A percentile compares a stretch with the other conserved stretches of the same genome.
Conservation (phyloP, 1,284 basidiomycete species). For the Ceratobasidium sp. region DNA sequence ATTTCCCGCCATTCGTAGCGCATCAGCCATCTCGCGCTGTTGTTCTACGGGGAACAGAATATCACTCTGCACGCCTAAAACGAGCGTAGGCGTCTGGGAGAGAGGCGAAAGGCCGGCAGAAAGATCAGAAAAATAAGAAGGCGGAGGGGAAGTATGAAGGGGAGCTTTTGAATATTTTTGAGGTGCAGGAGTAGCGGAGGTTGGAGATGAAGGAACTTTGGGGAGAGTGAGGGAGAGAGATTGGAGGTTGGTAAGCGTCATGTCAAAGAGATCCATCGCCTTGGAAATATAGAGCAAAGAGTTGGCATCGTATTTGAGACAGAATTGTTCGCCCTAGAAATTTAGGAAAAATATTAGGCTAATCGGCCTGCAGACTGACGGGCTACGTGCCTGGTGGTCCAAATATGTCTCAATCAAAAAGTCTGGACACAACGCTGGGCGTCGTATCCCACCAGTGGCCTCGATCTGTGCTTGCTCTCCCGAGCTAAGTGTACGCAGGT, state of each 20-base stretch:
- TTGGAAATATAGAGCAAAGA: conserved; percentile 98
- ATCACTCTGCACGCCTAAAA: conserved; percentile 96
- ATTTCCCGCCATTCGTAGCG: conserved; percentile 89
- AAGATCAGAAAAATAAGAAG: conserved; percentile 82
- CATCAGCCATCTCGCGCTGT: conserved; percentile 94
- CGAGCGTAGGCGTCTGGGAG: conserved; percentile 79
- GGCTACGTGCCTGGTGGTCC: conserved; percentile 81
- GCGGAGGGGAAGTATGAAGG: conserved; percentile 66
- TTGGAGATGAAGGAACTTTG: conserved; percentile 52
- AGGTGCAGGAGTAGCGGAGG: conserved; percentile 51
- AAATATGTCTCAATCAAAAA: conserved; percentile 99
- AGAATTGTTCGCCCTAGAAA: conserved; percentile 88
- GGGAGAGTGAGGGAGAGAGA: conserved; percentile 65
- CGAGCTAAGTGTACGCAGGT: conserved; percentile 60
- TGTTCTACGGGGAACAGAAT: conserved; percentile 98
- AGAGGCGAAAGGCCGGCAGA: conserved; percentile 86
- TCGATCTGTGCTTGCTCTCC: conserved; percentile 53
- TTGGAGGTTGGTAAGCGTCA: conserved; percentile 82
- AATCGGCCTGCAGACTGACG: neutral
- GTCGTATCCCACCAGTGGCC: conserved; percentile 56
- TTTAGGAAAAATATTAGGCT: neutral
- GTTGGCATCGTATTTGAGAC: conserved; percentile 98
- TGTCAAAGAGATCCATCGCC: conserved; percentile 99
- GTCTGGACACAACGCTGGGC: conserved; percentile 91
- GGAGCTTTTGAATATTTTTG: conserved; percentile 50